phyloP scores from a whole-genome alignment of 192 early-diverging fungal species.

The Umbelopsis isabellina region DNA sequence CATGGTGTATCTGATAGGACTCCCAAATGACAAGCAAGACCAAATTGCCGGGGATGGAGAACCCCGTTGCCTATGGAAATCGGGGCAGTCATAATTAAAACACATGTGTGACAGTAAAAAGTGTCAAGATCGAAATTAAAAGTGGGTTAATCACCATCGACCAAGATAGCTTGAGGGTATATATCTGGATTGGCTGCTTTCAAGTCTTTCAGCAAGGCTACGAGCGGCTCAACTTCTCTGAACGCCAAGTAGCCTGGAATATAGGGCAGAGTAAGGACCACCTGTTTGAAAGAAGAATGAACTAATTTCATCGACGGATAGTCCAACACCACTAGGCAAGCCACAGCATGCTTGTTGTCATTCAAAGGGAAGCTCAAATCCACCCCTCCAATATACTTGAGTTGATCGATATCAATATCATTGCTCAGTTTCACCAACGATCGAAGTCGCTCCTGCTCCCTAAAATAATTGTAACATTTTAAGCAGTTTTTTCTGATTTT shows the following conservation, averaged over 20 bases:
- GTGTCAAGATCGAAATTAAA: not conserved
- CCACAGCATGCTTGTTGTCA: slow-evolving; percentile 63
- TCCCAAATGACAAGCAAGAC: slow-evolving; percentile 85
- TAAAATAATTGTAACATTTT: not conserved
- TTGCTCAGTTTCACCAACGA: not conserved
- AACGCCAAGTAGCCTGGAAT: slow-evolving; percentile 92
- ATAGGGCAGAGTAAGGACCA: slow-evolving; percentile 77
- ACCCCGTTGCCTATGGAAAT: slow-evolving; percentile 69
- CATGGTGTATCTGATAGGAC: slow-evolving; percentile 74
- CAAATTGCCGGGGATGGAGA: slow-evolving; percentile 87
- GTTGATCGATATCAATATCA: slow-evolving; percentile 22
- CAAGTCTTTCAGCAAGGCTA: slow-evolving; percentile 59
- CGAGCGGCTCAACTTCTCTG: slow-evolving; percentile 75
- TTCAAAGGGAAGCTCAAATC: slow-evolving; percentile 73
- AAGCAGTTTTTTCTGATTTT: too few relatives aligned
- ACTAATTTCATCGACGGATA: slow-evolving; percentile 67
- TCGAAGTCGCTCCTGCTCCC: slow-evolving; percentile 3
- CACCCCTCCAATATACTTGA: slow-evolving; percentile 73
- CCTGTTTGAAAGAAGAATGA: slow-evolving; percentile 61
- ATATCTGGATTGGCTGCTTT: slow-evolving; percentile 50
- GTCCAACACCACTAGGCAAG: slow-evolving; percentile 71
- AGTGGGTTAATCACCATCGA: slow-evolving; percentile 54
- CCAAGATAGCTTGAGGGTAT: slow-evolving; percentile 77
- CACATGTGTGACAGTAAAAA: not conserved
- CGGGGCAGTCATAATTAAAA: not conserved